Evolutionary conservation across 306 rosid species (phyloP).

Genomic region (Calophaca sinica): DNA sequence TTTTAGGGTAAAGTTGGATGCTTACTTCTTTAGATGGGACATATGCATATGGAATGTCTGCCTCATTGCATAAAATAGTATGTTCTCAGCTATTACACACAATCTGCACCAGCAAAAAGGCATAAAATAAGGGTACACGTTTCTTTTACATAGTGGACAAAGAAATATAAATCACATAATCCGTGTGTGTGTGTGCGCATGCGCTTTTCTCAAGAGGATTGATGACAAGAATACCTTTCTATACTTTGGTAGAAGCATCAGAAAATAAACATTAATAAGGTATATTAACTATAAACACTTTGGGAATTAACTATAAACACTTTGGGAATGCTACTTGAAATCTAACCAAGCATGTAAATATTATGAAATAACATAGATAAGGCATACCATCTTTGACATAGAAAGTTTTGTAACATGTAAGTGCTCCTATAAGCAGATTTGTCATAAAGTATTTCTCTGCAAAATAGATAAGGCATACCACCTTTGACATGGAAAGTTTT

Average conservation of each 20-base stretch:
- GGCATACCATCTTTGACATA: constrained; percentile 72
- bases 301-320: constrained; percentile 6
- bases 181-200: too few relatives aligned
- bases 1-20: too few relatives aligned
- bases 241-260: constrained; percentile 73
- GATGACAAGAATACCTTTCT: too few relatives aligned
- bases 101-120: too few relatives aligned
- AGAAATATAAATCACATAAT: too few relatives aligned
- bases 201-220: too few relatives aligned
- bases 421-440: constrained; percentile 73
- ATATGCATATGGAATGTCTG: too few relatives aligned
- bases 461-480: constrained; percentile 40
- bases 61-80: too few relatives aligned
- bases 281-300: neutral
- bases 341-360: constrained; percentile 37
- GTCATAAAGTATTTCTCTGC: constrained; percentile 83
- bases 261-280: constrained; percentile 31
- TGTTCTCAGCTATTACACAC: too few relatives aligned
- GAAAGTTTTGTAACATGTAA: constrained; percentile 69
- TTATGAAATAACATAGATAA: constrained; percentile 14
- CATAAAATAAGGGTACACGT: too few relatives aligned
- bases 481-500: constrained; percentile 91
- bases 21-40: too few relatives aligned
- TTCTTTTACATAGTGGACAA: too few relatives aligned
- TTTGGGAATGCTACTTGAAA: constrained; percentile 36